phyloP scores from a whole-genome alignment of 23 red algal genomes.

The Gracilaria vermiculophylla region DNA sequence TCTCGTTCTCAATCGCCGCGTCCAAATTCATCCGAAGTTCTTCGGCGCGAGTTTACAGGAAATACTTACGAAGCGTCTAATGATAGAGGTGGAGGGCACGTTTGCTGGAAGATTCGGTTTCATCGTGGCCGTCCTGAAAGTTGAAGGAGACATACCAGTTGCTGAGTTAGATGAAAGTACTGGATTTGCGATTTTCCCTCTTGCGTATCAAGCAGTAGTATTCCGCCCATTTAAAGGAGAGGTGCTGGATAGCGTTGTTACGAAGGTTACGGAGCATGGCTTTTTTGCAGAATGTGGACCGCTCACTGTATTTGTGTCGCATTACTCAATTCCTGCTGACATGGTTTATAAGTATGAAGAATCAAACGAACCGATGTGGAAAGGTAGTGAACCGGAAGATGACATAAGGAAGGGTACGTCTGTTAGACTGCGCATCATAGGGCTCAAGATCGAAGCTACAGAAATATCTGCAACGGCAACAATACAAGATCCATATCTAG shows the following conservation, averaged over 20 bases:
- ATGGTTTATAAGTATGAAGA: slow-evolving; percentile 66
- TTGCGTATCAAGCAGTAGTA: slow-evolving; percentile 91
- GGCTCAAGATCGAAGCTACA: slow-evolving; percentile 94
- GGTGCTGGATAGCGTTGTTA: slow-evolving; percentile 85
- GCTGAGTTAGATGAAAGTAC: slow-evolving; percentile 72
- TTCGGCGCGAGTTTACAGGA: slow-evolving; percentile 82
- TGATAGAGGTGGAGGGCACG: slow-evolving; percentile 84
- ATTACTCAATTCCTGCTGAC: slow-evolving; percentile 76
- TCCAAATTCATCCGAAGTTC: slow-evolving; percentile 78
- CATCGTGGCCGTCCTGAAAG: slow-evolving; percentile 80
- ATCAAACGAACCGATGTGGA: slow-evolving; percentile 29
- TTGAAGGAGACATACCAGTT: slow-evolving; percentile 69
- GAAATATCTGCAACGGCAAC: slow-evolving; percentile 87
- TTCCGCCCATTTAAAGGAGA: slow-evolving; percentile 98
- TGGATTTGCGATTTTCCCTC: slow-evolving; percentile 84
- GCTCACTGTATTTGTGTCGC: slow-evolving; percentile 87
- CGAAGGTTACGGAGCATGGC: slow-evolving; percentile 83
- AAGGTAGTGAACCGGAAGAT: slow-evolving; percentile 60
- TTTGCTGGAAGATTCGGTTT: slow-evolving; percentile 85
- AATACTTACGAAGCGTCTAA: slow-evolving; percentile 73
- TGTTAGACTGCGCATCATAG: slow-evolving; percentile 84
- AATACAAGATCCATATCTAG: slow-evolving; percentile 88
- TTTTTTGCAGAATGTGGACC: slow-evolving; percentile 93
- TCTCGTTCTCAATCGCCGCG: slow-evolving; percentile 64
- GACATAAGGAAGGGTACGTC: slow-evolving; percentile 50